A percentile compares a stretch with the other conserved stretches of the same genome.
Conservation (phyloP, 1,284 basidiomycete species). For the Pterulicium gracile region DNA sequence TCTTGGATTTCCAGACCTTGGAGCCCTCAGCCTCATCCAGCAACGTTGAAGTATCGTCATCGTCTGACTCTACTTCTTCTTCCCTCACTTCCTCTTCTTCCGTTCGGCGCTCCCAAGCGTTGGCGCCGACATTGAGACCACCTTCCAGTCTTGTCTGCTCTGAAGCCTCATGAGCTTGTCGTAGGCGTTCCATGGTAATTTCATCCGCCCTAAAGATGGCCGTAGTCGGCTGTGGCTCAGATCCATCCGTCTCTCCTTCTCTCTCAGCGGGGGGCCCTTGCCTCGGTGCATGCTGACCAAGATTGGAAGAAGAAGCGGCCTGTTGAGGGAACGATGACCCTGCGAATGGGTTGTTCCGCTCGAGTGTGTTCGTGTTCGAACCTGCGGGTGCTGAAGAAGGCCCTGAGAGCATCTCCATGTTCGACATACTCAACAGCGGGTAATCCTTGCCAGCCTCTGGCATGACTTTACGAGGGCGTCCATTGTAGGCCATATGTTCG, state of each 20-base stretch:
- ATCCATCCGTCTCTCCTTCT: constrained; percentile 26
- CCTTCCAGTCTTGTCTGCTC: constrained; percentile 31
- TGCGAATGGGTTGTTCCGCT: constrained; percentile 37
- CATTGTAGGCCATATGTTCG: constrained; percentile 62
- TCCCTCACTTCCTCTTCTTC: constrained; percentile 42
- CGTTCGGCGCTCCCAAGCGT: constrained; percentile 29
- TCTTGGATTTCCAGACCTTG: constrained; percentile 77
- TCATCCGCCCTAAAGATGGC: constrained; percentile 84
- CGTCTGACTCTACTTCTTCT: constrained; percentile 56
- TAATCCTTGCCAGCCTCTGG: constrained; percentile 70
- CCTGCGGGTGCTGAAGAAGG: constrained; percentile 36
- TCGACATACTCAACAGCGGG: constrained; percentile 52
- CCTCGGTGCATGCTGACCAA: constrained; percentile 19
- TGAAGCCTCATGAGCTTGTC: constrained; percentile 60
- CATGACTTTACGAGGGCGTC: constrained; percentile 66
- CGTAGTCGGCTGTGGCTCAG: constrained; percentile 51
- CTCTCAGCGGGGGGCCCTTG: constrained; percentile 16
- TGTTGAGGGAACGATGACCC: constrained; percentile 28
- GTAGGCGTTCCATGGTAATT: constrained; percentile 63
- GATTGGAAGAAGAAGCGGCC: constrained; percentile 5
- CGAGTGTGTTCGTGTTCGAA: constrained; percentile 32
- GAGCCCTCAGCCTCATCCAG: constrained; percentile 34
- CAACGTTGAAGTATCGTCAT: constrained; percentile 47
- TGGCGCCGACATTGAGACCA: constrained; percentile 19
- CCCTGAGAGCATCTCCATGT: constrained; percentile 40